A percentile compares a stretch with the other conserved stretches of the same genome.
Evolutionary conservation across 1,284 basidiomycete species (phyloP).

Genomic region (Leccinum pachyderme): DNA sequence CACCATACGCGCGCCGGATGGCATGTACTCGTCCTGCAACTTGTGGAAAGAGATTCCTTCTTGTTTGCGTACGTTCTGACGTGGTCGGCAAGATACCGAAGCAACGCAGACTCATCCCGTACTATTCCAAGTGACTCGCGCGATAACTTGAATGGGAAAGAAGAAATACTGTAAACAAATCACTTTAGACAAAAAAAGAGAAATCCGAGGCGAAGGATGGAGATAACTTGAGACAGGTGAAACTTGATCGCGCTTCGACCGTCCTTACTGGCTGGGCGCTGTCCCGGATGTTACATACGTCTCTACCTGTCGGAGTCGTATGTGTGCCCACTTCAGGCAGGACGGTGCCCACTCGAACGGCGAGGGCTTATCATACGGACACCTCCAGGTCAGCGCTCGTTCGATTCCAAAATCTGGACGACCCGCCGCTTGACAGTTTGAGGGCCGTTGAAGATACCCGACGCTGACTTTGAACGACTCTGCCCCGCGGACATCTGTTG

Average conservation of each 20-base stretch:
- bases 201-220: not conserved
- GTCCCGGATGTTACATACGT: not conserved
- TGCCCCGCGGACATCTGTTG: slow-evolving; percentile 1
- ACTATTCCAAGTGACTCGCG: not conserved
- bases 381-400: not conserved
- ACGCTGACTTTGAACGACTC: not conserved
- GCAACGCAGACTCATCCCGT: not conserved
- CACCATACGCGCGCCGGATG: not conserved
- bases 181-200: not conserved
- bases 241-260: not conserved
- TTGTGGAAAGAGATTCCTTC: not conserved
- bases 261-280: not conserved
- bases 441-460: not conserved
- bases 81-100: not conserved
- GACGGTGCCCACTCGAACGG: not conserved
- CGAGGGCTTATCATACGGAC: slow-evolving; percentile 1
- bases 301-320: not conserved
- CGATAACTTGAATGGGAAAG: not conserved
- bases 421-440: slow-evolving; percentile 9
- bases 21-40: not conserved
- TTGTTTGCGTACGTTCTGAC: not conserved
- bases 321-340: not conserved
- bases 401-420: not conserved
- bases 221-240: not conserved
- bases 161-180: not conserved